Percentiles rank a stretch among this genome's conserved stretches.
Evolutionary conservation across 306 rosid species (phyloP).

Genomic region (Neltuma alba): DNA sequence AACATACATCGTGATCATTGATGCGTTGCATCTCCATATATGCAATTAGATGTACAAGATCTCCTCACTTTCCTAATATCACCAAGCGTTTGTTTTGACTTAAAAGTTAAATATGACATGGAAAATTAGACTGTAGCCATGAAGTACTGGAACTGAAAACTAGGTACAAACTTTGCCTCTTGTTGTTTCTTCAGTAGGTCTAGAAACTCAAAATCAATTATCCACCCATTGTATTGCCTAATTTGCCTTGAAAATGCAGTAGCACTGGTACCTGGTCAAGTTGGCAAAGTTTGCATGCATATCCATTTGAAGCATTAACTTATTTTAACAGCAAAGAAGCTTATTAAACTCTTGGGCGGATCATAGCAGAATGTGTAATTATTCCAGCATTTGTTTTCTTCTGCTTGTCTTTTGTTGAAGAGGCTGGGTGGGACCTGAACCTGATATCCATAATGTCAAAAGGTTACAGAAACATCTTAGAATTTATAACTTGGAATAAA

Average conservation of each 20-base stretch:
- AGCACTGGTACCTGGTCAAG: not conserved
- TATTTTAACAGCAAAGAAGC: not conserved
- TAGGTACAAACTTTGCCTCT: not conserved
- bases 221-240: not conserved
- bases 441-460: not conserved
- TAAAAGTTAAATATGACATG: constrained; percentile 5
- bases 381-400: not conserved
- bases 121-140: not conserved
- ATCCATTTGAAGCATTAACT: not conserved
- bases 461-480: constrained; percentile 7
- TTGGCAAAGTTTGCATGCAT: constrained; percentile 5
- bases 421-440: not conserved
- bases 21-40: not conserved
- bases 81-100: constrained; percentile 1
- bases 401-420: not conserved
- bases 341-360: constrained; percentile 1
- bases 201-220: constrained; percentile 1
- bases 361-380: not conserved
- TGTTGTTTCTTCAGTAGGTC: constrained; percentile 18
- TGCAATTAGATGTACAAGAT: not conserved
- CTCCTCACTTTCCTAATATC: constrained; percentile 18
- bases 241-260: constrained; percentile 14
- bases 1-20: not conserved
- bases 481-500: not conserved
- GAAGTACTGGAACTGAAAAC: constrained; percentile 8